Percentiles rank a stretch among this genome's conserved stretches.
phyloP scores from a whole-genome alignment of 768 basidiomycete species.

The Cystofilobasidium bisporidii region DNA sequence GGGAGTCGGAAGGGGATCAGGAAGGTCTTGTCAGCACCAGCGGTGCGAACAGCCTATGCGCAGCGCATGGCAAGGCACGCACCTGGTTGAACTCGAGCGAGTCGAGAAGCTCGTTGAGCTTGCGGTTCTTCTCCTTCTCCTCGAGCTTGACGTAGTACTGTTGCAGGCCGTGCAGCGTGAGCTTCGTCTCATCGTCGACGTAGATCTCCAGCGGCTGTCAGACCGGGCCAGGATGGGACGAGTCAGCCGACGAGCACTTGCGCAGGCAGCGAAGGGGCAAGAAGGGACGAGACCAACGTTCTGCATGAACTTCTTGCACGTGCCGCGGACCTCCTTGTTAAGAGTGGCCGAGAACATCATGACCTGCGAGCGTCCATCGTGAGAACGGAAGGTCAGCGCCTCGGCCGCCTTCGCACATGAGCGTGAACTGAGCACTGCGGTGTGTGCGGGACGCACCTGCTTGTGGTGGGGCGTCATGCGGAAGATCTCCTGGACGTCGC shows the following conservation, averaged over 20 bases:
- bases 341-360: conserved; percentile 99
- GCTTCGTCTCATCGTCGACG: conserved; percentile 96
- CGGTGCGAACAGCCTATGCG: not conserved
- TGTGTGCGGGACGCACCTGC: conserved; percentile 35
- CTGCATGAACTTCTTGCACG: conserved; percentile 99
- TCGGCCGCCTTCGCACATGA: not conserved
- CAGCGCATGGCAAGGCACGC: conserved; percentile 26
- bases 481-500: conserved; percentile 99
- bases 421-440: not conserved
- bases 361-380: conserved; percentile 52
- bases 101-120: conserved; percentile 89
- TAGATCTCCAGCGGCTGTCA: conserved; percentile 93
- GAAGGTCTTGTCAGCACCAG: too few species aligned
- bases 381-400: not conserved
- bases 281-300: conserved; percentile 53
- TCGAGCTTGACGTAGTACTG: conserved; percentile 98
- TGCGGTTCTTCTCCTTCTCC: conserved; percentile 90
- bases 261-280: not conserved
- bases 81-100: conserved; percentile 98
- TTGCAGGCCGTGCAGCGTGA: conserved; percentile 94
- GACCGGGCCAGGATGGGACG: conserved; percentile 25
- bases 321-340: conserved; percentile 89
- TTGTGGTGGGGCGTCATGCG: conserved; percentile 97
- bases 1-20: too few species aligned
- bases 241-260: too few species aligned